Conservation (phyloP, 2,329 filamentous ascomycete genomes). For the Exserohilum rostratum region DNA sequence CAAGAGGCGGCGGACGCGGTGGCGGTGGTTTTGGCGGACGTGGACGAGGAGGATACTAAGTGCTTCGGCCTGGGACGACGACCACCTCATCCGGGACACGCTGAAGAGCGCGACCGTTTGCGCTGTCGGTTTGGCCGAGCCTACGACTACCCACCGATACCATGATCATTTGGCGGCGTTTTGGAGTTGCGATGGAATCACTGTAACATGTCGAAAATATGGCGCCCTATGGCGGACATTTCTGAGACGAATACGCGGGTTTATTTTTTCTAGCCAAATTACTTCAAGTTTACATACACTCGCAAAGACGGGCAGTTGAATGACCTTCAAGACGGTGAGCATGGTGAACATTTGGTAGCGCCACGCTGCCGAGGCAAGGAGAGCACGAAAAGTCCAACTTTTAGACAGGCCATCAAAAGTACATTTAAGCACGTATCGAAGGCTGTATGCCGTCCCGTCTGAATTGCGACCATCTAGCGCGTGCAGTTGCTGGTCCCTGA, state of each 20-base stretch:
- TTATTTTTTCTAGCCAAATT: slow-evolving; percentile 17
- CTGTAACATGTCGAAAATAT: slow-evolving; percentile 33
- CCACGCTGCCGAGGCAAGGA: neutral
- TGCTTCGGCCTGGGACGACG: slow-evolving; percentile 11
- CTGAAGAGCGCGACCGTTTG: slow-evolving; percentile 21
- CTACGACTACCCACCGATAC: slow-evolving; percentile 40
- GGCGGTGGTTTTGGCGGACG: slow-evolving; percentile 54
- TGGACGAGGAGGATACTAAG: slow-evolving; percentile 43
- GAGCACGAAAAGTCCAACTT: neutral
- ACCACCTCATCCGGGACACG: slow-evolving; percentile 10
- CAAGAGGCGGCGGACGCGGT: slow-evolving; percentile 46
- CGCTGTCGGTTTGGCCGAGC: slow-evolving; percentile 24
- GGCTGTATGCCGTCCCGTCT: neutral
- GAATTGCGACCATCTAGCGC: neutral
- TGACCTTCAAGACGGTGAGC: neutral
- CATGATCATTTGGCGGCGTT: slow-evolving; percentile 44
- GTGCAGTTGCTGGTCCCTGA: neutral
- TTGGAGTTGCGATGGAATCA: slow-evolving; percentile 34
- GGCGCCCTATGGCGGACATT: slow-evolving; percentile 27
- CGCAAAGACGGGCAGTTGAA: slow-evolving; percentile 5
- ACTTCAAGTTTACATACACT: slow-evolving; percentile 9
- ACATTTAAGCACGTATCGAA: neutral
- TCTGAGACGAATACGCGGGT: slow-evolving; percentile 10
- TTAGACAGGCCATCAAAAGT: neutral
- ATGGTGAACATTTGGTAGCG: neutral